phyloP scores from a whole-genome alignment of 192 early-diverging fungal species.

The Coemansia sp. region DNA sequence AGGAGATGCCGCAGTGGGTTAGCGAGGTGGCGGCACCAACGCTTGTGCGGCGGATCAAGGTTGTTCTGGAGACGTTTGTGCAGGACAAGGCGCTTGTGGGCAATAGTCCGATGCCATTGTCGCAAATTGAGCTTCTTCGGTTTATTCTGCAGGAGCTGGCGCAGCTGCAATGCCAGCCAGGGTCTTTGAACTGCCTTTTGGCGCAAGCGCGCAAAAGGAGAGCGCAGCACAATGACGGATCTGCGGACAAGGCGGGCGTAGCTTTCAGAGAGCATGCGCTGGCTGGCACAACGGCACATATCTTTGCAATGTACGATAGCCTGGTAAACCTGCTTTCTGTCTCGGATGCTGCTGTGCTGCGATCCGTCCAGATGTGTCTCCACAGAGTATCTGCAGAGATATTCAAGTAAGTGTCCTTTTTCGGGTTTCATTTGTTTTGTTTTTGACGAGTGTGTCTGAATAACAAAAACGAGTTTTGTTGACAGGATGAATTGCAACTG shows the following conservation, averaged over 20 bases:
- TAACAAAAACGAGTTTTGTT: no score
- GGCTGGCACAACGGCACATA: slow-evolving; percentile 17
- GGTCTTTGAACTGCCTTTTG: slow-evolving; percentile 14
- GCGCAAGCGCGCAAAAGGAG: not conserved
- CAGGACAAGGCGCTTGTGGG: slow-evolving; percentile 30
- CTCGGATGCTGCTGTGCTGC: slow-evolving; percentile 9
- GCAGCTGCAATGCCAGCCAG: slow-evolving; percentile 19
- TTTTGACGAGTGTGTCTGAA: no score
- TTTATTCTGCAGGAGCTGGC: slow-evolving; percentile 32
- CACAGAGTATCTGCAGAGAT: slow-evolving; percentile 22
- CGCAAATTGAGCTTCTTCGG: slow-evolving; percentile 24
- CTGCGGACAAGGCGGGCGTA: not conserved
- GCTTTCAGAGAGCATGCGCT: slow-evolving; percentile 3
- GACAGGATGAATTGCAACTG: no score
- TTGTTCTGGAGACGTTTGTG: slow-evolving; percentile 26
- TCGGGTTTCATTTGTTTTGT: slow-evolving; percentile 2
- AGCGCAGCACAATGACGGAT: not conserved
- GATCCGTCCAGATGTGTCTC: slow-evolving; percentile 31
- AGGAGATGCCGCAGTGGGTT: slow-evolving; percentile 34
- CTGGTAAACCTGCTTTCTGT: slow-evolving; percentile 34
- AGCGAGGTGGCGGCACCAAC: slow-evolving; percentile 20
- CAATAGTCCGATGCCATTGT: slow-evolving; percentile 29
- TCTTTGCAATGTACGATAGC: slow-evolving; percentile 33
- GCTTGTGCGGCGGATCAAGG: slow-evolving; percentile 32
- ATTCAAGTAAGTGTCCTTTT: slow-evolving; percentile 13